Percentiles rank a stretch among this genome's conserved stretches.
Conservation (phyloP, 1,139 yeast species). For the Tardiomyces digboiensis region DNA sequence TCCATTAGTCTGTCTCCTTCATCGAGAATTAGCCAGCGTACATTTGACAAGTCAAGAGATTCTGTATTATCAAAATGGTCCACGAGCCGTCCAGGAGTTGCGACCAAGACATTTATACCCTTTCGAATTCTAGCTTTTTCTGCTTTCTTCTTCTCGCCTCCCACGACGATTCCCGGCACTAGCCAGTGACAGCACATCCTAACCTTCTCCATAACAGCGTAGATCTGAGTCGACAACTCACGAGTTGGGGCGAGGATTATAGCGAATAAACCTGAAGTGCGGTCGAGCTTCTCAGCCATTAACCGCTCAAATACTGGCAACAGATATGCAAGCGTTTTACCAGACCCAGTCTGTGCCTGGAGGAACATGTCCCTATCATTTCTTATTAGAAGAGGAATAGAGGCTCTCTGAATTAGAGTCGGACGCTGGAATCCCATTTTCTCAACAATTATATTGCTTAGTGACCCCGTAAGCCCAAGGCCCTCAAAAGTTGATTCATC, state of each 20-base stretch:
- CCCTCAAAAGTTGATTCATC: constrained; percentile 65
- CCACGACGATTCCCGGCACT: constrained; percentile 90
- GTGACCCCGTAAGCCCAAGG: constrained; percentile 51
- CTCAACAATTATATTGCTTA: constrained; percentile 47
- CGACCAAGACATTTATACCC: constrained; percentile 82
- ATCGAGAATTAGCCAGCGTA: constrained; percentile 80
- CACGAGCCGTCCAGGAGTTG: constrained; percentile 86
- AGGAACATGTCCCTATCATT: constrained; percentile 61
- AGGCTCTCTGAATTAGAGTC: constrained; percentile 77
- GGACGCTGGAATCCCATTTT: constrained; percentile 59
- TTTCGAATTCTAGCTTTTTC: constrained; percentile 87
- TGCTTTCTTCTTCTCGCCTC: constrained; percentile 89
- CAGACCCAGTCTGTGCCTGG: constrained; percentile 95
- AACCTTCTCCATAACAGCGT: constrained; percentile 64
- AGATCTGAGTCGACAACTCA: constrained; percentile 90
- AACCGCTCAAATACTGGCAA: constrained; percentile 73
- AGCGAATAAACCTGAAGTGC: constrained; percentile 86
- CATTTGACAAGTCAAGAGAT: constrained; percentile 57
- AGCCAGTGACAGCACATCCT: constrained; percentile 64
- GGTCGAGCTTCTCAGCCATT: constrained; percentile 43
- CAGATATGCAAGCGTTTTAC: constrained; percentile 80
- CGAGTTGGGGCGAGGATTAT: constrained; percentile 86
- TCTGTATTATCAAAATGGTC: constrained; percentile 90
- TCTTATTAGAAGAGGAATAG: constrained; percentile 56
- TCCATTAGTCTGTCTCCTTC: constrained; percentile 97